Conservation (phyloP, 208 protist species). For the Borovskyia barvae region DNA sequence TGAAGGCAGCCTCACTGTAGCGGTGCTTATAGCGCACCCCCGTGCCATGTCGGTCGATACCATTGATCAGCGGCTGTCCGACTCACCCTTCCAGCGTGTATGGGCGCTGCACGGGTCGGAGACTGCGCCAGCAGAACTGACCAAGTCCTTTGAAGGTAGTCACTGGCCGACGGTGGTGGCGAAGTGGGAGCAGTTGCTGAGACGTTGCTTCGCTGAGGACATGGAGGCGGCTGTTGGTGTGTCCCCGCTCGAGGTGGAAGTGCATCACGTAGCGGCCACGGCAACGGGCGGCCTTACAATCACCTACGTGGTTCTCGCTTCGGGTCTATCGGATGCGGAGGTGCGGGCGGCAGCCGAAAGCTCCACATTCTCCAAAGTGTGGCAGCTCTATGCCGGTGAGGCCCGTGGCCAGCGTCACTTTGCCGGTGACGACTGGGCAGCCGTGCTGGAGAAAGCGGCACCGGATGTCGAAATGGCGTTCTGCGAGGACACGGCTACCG, state of each 20-base stretch:
- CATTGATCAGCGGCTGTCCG: conserved; percentile 35
- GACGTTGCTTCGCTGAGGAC: conserved; percentile 33
- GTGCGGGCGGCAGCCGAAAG: conserved; percentile 20
- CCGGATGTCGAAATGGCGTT: conserved; percentile 35
- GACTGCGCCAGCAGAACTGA: conserved; percentile 21
- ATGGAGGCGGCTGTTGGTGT: conserved; percentile 33
- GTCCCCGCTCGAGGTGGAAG: conserved; percentile 32
- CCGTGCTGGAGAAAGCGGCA: conserved; percentile 23
- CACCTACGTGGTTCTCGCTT: conserved; percentile 20
- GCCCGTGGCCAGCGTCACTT: conserved; percentile 44
- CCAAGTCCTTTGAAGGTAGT: conserved; percentile 28
- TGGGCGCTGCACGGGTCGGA: conserved; percentile 48
- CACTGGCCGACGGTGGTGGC: conserved; percentile 25
- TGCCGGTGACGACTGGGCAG: conserved; percentile 48
- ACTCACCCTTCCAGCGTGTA: conserved; percentile 30
- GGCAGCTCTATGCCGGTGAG: conserved; percentile 36
- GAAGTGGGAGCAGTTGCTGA: conserved; percentile 21
- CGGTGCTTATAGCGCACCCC: conserved; percentile 30
- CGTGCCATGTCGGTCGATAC: conserved; percentile 19
- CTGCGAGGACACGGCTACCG: conserved; percentile 33
- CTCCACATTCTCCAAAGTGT: conserved; percentile 42
- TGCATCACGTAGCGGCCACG: conserved; percentile 15
- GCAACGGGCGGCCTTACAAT: conserved; percentile 13
- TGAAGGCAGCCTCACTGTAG: conserved; percentile 13
- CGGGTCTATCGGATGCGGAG: conserved; percentile 19